These are phyloP conservation scores for Cicer pinnatifidum DNA, from an alignment of 306 rosid species.

Conservation along the genomic window DNA sequence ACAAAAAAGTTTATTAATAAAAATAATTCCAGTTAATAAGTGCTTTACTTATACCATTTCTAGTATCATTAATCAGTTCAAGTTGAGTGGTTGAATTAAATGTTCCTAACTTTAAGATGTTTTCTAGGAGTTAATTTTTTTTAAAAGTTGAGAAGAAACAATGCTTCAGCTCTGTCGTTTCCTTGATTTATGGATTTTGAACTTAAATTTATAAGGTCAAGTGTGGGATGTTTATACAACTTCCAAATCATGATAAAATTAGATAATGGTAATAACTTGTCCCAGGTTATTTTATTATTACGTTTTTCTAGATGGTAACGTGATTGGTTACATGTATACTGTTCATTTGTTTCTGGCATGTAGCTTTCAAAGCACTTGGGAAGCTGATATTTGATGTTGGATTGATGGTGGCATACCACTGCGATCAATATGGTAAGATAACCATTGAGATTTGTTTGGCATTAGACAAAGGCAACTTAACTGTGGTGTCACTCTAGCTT, in stretches of 20 bases:
- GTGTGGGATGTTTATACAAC: conserved; percentile 26
- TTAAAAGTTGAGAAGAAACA: conserved; percentile 3
- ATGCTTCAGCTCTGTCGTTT: conserved; percentile 14
- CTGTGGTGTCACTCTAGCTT: conserved; percentile 27
- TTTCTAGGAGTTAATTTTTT: conserved; percentile 4
- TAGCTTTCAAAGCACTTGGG: conserved; percentile 94
- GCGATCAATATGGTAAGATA: conserved; percentile 83
- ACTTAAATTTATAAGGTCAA: conserved; percentile 29
- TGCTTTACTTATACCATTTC: conserved; percentile 18
- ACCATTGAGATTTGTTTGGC: conserved; percentile 2
- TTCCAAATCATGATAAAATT: conserved; percentile 27
- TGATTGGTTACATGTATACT: conserved; percentile 41
- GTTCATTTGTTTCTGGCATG: conserved; percentile 39
- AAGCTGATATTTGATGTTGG: conserved; percentile 90
- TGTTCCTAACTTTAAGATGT: conserved; percentile 21
- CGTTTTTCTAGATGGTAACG: conserved; percentile 26
- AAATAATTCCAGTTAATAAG: conserved; percentile 11
- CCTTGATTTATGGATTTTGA: conserved; percentile 38
- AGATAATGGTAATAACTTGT: neutral
- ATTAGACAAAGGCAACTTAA: conserved; percentile 6
- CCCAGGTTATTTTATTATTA: conserved; percentile 6
- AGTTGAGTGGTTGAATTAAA: conserved; percentile 18
- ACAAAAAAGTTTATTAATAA: neutral
- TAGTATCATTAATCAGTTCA: conserved; percentile 24
- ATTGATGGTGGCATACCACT: conserved; percentile 89